Percentiles rank a stretch among this genome's conserved stretches.
Evolutionary conservation across 2,329 filamentous ascomycete species (phyloP).

Genomic region (Penicillium rolfsii): DNA sequence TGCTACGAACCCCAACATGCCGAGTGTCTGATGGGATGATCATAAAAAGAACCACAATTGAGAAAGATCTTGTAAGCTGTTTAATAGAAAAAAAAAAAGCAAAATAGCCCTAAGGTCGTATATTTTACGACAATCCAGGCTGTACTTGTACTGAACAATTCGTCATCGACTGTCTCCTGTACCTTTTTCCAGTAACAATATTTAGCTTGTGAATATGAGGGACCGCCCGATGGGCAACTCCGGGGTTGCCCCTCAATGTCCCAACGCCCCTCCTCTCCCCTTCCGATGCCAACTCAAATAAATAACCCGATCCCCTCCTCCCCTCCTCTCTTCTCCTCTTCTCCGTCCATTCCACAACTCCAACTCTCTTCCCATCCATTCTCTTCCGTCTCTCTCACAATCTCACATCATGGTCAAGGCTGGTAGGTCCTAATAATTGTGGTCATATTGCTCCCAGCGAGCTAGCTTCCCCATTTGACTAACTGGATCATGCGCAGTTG

Average conservation of each 20-base stretch:
- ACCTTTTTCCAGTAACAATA: too few relatives aligned
- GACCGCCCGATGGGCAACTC: constrained; percentile 11
- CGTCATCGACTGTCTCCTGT: neutral
- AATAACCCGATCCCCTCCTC: constrained; percentile 9
- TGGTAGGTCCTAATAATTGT: constrained; percentile 32
- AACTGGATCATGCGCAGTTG: constrained; percentile 53
- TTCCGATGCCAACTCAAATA: constrained; percentile 1
- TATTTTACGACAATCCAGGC: neutral
- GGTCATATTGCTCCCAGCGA: neutral
- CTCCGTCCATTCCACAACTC: neutral
- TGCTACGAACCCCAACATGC: too few relatives aligned
- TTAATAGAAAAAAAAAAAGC: too few relatives aligned
- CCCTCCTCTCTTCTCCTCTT: constrained; percentile 8
- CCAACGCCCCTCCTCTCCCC: constrained; percentile 15
- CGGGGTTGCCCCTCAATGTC: constrained; percentile 21
- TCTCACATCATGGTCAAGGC: constrained; percentile 54
- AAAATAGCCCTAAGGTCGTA: neutral
- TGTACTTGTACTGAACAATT: neutral
- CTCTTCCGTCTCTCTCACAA: neutral
- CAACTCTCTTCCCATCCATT: constrained; percentile 4
- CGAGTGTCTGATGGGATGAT: too few relatives aligned
- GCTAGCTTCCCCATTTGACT: constrained; percentile 19
- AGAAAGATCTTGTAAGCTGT: too few relatives aligned
- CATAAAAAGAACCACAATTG: too few relatives aligned
- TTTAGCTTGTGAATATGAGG: constrained; percentile 2